phyloP scores from a whole-genome alignment of 495 filamentous ascomycete species.

The Trichoderma reesei region DNA sequence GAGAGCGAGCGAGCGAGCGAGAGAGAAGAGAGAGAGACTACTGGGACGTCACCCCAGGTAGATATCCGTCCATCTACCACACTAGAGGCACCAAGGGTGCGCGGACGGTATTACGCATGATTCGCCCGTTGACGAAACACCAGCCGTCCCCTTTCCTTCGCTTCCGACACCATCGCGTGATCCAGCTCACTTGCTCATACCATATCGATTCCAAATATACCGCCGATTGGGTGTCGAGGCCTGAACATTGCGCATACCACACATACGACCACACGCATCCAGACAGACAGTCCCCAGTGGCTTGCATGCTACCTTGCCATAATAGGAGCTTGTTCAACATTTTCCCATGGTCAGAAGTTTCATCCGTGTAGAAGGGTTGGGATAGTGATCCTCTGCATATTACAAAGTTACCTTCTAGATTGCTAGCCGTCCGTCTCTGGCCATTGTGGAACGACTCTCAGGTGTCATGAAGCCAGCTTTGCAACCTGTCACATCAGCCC shows the following conservation, averaged over 20 bases:
- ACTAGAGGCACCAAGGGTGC: not conserved
- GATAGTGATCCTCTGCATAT: not conserved
- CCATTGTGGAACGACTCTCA: slow-evolving; percentile 7
- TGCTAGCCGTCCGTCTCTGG: not conserved
- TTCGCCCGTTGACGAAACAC: not conserved
- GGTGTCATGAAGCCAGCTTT: not conserved
- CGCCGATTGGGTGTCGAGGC: not conserved
- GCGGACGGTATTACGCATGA: not conserved
- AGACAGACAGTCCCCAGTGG: not conserved
- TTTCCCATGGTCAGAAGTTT: not conserved
- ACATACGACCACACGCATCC: not conserved
- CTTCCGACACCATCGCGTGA: not conserved
- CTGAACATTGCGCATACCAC: not conserved
- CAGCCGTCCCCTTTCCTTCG: not conserved
- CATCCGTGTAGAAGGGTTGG: not conserved
- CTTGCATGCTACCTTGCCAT: not conserved
- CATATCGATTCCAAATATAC: not conserved
- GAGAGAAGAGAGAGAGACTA: no score
- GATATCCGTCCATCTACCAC: not conserved
- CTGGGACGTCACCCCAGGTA: no score
- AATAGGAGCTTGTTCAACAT: not conserved
- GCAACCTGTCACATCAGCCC: not conserved
- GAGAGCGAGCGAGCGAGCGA: no score
- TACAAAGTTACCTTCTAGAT: not conserved
- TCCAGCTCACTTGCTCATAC: not conserved